These are phyloP conservation scores for Boletus rubescentipes DNA, from an alignment of 768 basidiomycete genomes.

Conservation along the genomic window DNA sequence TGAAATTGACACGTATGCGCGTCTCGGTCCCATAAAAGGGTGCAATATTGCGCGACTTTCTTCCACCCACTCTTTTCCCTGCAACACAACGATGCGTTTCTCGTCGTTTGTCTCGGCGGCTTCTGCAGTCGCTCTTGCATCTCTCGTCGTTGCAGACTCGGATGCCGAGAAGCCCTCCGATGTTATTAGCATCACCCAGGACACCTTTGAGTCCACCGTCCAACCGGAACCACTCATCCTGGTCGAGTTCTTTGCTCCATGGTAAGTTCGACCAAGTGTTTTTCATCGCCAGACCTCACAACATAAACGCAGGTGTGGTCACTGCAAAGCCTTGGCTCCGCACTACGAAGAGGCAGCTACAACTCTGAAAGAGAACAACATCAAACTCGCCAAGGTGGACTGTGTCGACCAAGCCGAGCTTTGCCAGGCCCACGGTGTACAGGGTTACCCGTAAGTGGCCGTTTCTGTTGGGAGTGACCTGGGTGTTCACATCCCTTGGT, in stretches of 20 bases:
- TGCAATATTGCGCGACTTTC: neutral
- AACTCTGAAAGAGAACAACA: conserved; percentile 81
- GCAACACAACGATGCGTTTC: conserved; percentile 59
- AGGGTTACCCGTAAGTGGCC: conserved; percentile 86
- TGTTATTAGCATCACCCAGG: conserved; percentile 72
- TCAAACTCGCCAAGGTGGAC: conserved; percentile 95
- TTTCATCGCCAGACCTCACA: neutral
- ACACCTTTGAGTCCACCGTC: conserved; percentile 67
- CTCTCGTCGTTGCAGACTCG: conserved; percentile 49
- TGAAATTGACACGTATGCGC: conserved; percentile 33
- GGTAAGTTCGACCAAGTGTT: conserved; percentile 40
- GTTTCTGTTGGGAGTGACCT: neutral
- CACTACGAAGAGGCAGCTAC: conserved; percentile 95
- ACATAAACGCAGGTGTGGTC: conserved; percentile 70
- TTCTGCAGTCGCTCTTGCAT: conserved; percentile 53
- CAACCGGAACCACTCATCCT: conserved; percentile 71
- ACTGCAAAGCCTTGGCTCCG: conserved; percentile 94
- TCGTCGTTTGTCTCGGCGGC: conserved; percentile 47
- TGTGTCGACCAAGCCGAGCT: conserved; percentile 93
- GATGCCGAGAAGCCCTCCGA: conserved; percentile 55
- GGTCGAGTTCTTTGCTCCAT: conserved; percentile 95
- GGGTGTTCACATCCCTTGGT: neutral
- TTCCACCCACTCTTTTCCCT: conserved; percentile 16
- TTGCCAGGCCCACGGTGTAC: conserved; percentile 83
- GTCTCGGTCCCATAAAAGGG: conserved; percentile 24